Conservation (phyloP, 2,329 filamentous ascomycete species). For the Verticillium zaregamsianum region DNA sequence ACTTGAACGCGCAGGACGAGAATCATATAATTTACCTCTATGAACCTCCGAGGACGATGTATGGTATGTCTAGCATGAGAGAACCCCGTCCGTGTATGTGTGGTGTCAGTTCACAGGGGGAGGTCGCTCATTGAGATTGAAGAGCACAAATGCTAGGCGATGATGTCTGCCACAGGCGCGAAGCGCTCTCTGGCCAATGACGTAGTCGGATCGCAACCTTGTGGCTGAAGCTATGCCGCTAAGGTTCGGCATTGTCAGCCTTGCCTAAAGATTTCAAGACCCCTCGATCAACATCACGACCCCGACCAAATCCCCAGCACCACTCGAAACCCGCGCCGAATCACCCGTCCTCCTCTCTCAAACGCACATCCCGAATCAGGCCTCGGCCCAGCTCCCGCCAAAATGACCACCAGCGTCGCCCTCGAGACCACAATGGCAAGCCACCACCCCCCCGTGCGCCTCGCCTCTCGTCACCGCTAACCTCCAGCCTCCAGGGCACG, state of each 20-base stretch:
- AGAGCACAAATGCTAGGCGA: not conserved
- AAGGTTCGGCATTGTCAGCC: constrained; percentile 2
- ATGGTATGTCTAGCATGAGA: too few species aligned
- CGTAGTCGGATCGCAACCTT: not conserved
- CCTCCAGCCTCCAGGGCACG: constrained; percentile 59
- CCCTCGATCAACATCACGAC: constrained; percentile 1
- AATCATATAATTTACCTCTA: not conserved
- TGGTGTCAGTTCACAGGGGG: not conserved
- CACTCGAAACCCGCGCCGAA: not conserved
- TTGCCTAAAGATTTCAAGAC: constrained; percentile 6
- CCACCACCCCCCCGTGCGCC: not conserved
- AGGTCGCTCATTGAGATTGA: not conserved
- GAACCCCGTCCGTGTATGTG: too few species aligned
- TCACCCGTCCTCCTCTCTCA: not conserved
- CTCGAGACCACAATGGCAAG: constrained; percentile 83
- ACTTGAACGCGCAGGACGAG: not conserved
- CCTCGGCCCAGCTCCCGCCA: constrained; percentile 9
- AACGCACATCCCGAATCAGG: not conserved
- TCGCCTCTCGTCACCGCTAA: not conserved
- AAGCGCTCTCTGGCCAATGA: not conserved
- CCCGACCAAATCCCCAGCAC: not conserved
- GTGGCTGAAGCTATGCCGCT: constrained; percentile 1
- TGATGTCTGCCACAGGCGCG: not conserved
- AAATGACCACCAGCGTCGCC: constrained; percentile 72
- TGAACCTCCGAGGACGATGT: too few species aligned